Evolutionary conservation across 2,329 filamentous ascomycete species (phyloP), one percentile per base, ranked within the genome.

Genomic region (Aspergillus glaucus): DNA sequence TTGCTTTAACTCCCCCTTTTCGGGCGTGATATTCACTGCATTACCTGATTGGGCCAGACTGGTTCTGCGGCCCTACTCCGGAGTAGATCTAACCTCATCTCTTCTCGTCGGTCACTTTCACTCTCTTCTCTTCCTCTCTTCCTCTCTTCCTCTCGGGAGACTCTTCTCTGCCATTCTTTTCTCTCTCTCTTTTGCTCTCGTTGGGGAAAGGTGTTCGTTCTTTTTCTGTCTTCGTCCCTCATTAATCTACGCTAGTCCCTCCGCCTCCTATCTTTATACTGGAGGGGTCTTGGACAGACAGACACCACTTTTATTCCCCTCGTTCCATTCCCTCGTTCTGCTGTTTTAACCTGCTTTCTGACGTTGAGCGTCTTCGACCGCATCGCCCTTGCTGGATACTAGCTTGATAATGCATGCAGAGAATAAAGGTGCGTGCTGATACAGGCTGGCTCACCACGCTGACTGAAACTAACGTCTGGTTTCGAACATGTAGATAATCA

Each of bases 361-460:
- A 48, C 53, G 51, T 47, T 51, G 55, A 45, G 53, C 55, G 51
- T 53, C 53, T 19, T 50, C 50, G 53, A 45, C 48, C 53, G 51
- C 50, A 51, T 24, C 19, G 43, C 49, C 44, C 51, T 51, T 55
- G 42, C 53, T 46, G 47, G 32, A 49, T 41, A 39, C 28, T 48
- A 22, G 28, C 43, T 43, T 47, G 49, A 55, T 43, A 45, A 56
- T 55, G 54, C 54, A 56, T 42, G 44, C 49, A 46, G 40, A 50
- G 40, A 49, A 24, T 46, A 43, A 43, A 52, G 45, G 55, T 57
- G 44, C 52, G 55, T 55, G 39, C 36, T 41, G 32, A 36, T 30
- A 9, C 46, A 53, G 52, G 45, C 54, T 51, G 50, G 39, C 37
- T 39, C 34, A 17, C 45, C 45, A 41, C 42, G 46, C 24, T 28